These are phyloP conservation scores for Chalciporus sphaerocephalus DNA, from an alignment of 768 basidiomycete species.

Conservation along the genomic window DNA sequence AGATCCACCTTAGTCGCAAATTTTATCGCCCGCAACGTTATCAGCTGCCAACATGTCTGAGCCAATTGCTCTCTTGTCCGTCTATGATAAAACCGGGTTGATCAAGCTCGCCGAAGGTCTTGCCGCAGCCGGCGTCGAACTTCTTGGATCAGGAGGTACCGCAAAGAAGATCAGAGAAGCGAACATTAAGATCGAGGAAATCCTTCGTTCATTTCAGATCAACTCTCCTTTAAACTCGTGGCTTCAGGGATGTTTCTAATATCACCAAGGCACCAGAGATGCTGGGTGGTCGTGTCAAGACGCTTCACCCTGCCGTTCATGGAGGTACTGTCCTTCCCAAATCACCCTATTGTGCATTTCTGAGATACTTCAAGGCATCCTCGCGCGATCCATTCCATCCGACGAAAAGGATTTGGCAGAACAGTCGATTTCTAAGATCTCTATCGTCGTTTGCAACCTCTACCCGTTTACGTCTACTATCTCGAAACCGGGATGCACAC, in stretches of 20 bases:
- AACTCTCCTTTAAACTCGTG: slow-evolving; percentile 6
- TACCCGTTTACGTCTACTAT: slow-evolving; percentile 96
- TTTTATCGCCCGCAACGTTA: slow-evolving; percentile 7
- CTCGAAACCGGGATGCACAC: slow-evolving; percentile 81
- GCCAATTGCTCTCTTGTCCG: slow-evolving; percentile 68
- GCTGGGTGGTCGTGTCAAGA: slow-evolving; percentile 97
- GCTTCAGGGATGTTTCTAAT: slow-evolving; percentile 85
- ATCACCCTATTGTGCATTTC: neutral
- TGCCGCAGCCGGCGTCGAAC: slow-evolving; percentile 71
- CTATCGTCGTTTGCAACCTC: slow-evolving; percentile 97
- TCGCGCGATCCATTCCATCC: slow-evolving; percentile 86
- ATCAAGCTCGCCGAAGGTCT: slow-evolving; percentile 88
- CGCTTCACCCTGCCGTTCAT: slow-evolving; percentile 95
- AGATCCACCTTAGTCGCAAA: slow-evolving; percentile 12
- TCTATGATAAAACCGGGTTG: slow-evolving; percentile 92
- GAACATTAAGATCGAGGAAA: slow-evolving; percentile 86
- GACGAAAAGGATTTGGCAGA: slow-evolving; percentile 82
- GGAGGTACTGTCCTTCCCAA: slow-evolving; percentile 56
- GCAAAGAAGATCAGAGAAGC: slow-evolving; percentile 96
- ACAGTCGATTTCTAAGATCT: slow-evolving; percentile 87
- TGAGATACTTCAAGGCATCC: slow-evolving; percentile 60
- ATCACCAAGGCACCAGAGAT: slow-evolving; percentile 98
- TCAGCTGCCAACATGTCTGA: slow-evolving; percentile 19
- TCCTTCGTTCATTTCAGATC: slow-evolving; percentile 17
- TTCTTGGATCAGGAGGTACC: slow-evolving; percentile 95